phyloP scores from a whole-genome alignment of 2,329 filamentous ascomycete genomes.

The Phialemonium atrogriseum region DNA sequence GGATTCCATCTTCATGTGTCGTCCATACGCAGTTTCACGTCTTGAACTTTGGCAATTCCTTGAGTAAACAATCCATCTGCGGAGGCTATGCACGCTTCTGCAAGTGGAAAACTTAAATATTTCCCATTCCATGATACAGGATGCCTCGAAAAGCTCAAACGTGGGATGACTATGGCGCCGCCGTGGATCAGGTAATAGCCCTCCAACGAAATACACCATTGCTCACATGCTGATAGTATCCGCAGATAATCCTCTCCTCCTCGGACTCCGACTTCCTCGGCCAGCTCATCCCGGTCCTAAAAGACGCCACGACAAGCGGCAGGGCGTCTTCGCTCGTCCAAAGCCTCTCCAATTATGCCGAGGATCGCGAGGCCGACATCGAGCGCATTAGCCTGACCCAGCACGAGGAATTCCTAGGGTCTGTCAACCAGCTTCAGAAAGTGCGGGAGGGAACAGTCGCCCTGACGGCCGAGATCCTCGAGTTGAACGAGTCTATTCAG shows the following conservation, averaged over 20 bases:
- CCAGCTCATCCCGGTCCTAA: slow-evolving; percentile 87
- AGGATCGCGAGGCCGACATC: slow-evolving; percentile 82
- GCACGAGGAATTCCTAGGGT: slow-evolving; percentile 91
- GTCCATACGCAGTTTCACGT: not conserved
- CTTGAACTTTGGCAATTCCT: too few relatives aligned
- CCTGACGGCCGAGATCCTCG: slow-evolving; percentile 83
- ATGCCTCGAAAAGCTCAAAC: slow-evolving; percentile 38
- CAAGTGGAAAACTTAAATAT: too few relatives aligned
- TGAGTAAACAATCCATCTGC: not conserved
- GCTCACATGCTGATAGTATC: not conserved
- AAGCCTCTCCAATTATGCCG: slow-evolving; percentile 72
- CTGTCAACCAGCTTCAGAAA: slow-evolving; percentile 86
- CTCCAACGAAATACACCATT: not conserved
- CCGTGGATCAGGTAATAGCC: slow-evolving; percentile 34
- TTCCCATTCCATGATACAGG: not conserved
- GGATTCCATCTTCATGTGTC: too few relatives aligned
- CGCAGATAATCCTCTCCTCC: slow-evolving; percentile 82
- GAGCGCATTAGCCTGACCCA: slow-evolving; percentile 92
- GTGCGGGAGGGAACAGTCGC: slow-evolving; percentile 86
- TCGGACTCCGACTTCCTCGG: slow-evolving; percentile 93
- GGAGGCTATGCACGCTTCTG: not conserved
- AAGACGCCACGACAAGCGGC: slow-evolving; percentile 74
- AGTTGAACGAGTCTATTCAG: slow-evolving; percentile 91
- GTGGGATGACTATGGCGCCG: slow-evolving; percentile 37
- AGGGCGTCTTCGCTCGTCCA: slow-evolving; percentile 67